Conservation (phyloP, 2,329 filamentous ascomycete genomes). For the Fusarium sp. region DNA sequence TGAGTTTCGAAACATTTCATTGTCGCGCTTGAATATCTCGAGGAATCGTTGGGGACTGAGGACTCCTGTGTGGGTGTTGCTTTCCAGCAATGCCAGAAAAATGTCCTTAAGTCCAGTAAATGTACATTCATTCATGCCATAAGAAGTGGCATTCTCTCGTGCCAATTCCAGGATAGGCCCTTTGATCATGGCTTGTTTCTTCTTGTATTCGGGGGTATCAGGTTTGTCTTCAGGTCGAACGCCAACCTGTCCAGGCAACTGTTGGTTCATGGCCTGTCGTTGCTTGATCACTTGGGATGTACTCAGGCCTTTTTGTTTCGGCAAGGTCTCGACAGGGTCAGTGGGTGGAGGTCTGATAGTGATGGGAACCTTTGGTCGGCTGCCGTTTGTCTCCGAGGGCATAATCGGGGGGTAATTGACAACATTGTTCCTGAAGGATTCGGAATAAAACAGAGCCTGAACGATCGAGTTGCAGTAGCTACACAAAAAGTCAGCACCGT, state of each 20-base stretch:
- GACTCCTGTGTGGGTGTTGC: slow-evolving; percentile 84
- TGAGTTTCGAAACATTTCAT: slow-evolving; percentile 95
- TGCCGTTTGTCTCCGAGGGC: slow-evolving; percentile 74
- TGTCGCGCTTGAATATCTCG: slow-evolving; percentile 91
- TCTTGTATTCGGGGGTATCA: slow-evolving; percentile 96
- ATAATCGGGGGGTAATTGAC: slow-evolving; percentile 85
- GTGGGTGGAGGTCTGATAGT: slow-evolving; percentile 66
- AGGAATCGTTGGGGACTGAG: slow-evolving; percentile 92
- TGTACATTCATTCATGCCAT: slow-evolving; percentile 93
- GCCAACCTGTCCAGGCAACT: slow-evolving; percentile 63
- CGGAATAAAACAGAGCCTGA: slow-evolving; percentile 95
- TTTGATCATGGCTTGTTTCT: slow-evolving; percentile 90
- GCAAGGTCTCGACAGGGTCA: slow-evolving; percentile 49
- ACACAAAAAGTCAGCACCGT: slow-evolving; percentile 36
- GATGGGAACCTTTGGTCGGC: slow-evolving; percentile 64
- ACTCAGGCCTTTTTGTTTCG: slow-evolving; percentile 61
- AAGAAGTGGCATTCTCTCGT: slow-evolving; percentile 79
- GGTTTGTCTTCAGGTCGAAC: slow-evolving; percentile 87
- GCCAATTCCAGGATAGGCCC: slow-evolving; percentile 88
- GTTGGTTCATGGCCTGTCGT: slow-evolving; percentile 63
- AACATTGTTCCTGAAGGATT: slow-evolving; percentile 91
- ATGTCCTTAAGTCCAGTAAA: slow-evolving; percentile 97
- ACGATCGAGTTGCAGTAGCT: slow-evolving; percentile 99
- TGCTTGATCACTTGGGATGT: slow-evolving; percentile 66
- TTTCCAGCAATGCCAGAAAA: slow-evolving; percentile 87